Base-by-base conservation (phyloP, 2,329 filamentous ascomycete genomes). In the Dothideomycetes sp. region DNA sequence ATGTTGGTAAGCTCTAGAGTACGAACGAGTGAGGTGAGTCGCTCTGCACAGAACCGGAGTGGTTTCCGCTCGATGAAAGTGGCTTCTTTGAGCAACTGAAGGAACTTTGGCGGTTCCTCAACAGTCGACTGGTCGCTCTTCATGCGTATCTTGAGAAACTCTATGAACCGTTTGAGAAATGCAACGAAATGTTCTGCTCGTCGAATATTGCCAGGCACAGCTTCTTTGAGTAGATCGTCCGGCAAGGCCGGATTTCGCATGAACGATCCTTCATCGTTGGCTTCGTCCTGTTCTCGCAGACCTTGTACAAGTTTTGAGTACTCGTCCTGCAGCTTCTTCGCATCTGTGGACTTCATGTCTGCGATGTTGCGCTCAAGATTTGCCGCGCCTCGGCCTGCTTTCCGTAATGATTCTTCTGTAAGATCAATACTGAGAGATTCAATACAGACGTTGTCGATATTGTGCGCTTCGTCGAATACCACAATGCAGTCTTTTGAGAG, bases 361-460 rank as follows among this genome's bases (percentile, higher is more conserved):
- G 76, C 75, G 49, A 98, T 95, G 57, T 83, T 94, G 19, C 77
- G 77, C 56, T 98, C 91, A 1, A 98, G 69, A 49, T 94, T 96
- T 48, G 81, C 81, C 10, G 89, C 93, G 4, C 91, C 91, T 48
- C 87, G 75, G 2, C 87, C 88, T 15, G 91, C 91, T 63, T 86
- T 94, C 16, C 88, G 77, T 38, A 98, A 61, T 0, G 89, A 95
- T 50, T 96, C 91, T 56, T 98, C 88, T 0, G 89, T 96, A 42
- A 98, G 76, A 53, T 98, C 91, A 31, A 94, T 96, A 55, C 91
- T 98, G 10, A 96, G 67, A 2, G 91, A 89, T 57, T 98, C 91
- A 49, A 98, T 98, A 59, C 93, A 98, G 43, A 98, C 91, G 57
- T 98, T 98, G 70, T 98, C 91, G 51, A 98, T 98, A 56, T 98